Evolutionary conservation across 2,329 filamentous ascomycete species (phyloP), one percentile per base, ranked within the genome.

Genomic region (Passalora sequoiae): DNA sequence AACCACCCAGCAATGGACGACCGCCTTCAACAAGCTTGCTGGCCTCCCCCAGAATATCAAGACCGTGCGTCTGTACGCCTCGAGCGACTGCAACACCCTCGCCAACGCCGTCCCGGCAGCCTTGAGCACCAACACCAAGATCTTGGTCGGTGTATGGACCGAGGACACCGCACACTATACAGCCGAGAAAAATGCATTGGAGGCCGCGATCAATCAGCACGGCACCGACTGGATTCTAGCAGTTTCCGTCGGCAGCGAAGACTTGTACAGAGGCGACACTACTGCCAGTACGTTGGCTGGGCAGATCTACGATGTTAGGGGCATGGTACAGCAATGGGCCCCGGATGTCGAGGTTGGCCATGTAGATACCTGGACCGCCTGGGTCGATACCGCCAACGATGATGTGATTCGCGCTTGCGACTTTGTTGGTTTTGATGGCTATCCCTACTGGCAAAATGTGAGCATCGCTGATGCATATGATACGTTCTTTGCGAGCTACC

Each of bases 171-270:
- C 65, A 42, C 76, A 72, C 62, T 83, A 75, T 61, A 66, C 72
- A 51, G 71, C 72, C 39, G 81, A 84, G 71, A 75, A 83, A 59
- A 69, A 57, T 51, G 81, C 80, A 13, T 68, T 84, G 29, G 67
- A 77, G 58, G 65, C 70, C 44, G 80, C 77, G 15, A 69, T 84
- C 42, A 58, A 67, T 49, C 67, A 68, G 56, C 71, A 76, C 60
- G 80, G 79, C 54, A 60, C 71, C 44, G 72, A 76, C 57, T 78
- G 80, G 61, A 71, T 83, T 53, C 74, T 82, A 31, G 80, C 78
- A 46, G 75, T 83, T 56, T 80, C 76, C 46, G 79, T 84, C 39
- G 81, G 81, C 31, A 78, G 73, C 58, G 81, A 85, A 69, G 80
- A 83, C 57, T 69, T 84, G 29, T 85, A 84, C 73, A 74, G 81